Percentiles rank a stretch among this genome's conserved stretches.
Evolutionary conservation across 1,284 basidiomycete genomes (phyloP).

Genomic region (Mycena sp.): DNA sequence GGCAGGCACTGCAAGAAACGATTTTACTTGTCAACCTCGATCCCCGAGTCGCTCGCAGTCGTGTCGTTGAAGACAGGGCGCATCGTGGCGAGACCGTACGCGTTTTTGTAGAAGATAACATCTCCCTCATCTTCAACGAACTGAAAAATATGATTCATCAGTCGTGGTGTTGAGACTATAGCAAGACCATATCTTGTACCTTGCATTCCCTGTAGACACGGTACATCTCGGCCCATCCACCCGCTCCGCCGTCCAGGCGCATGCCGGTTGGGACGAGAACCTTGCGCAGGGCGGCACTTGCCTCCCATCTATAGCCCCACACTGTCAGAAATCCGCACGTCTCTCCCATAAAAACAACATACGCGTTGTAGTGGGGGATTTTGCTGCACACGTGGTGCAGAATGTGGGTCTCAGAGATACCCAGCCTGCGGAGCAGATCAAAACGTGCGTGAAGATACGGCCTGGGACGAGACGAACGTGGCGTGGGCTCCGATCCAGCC

Average conservation of each 20-base stretch:
- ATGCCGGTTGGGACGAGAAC: constrained; percentile 75
- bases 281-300: constrained; percentile 87
- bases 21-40: constrained; percentile 70
- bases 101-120: constrained; percentile 93
- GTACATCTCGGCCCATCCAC: constrained; percentile 82
- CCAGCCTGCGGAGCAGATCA: constrained; percentile 37
- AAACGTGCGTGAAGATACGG: background rate
- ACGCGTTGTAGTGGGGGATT: constrained; percentile 93
- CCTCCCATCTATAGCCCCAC: constrained; percentile 77
- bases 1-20: background rate
- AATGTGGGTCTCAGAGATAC: constrained; percentile 95
- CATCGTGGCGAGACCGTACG: constrained; percentile 77
- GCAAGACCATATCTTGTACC: constrained; percentile 42
- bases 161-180: background rate
- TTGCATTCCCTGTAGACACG: constrained; percentile 82
- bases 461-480: constrained; percentile 60
- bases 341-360: background rate
- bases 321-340: constrained; percentile 2
- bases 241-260: constrained; percentile 69
- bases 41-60: constrained; percentile 84
- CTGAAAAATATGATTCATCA: constrained; percentile 44
- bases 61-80: constrained; percentile 71
- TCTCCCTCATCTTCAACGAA: constrained; percentile 95
- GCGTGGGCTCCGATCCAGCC: constrained; percentile 83
- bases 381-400: constrained; percentile 92